A percentile compares a stretch with the other conserved stretches of the same genome.
Conservation (phyloP, 1,139 yeast species). For the Yamadazyma dushanensis region DNA sequence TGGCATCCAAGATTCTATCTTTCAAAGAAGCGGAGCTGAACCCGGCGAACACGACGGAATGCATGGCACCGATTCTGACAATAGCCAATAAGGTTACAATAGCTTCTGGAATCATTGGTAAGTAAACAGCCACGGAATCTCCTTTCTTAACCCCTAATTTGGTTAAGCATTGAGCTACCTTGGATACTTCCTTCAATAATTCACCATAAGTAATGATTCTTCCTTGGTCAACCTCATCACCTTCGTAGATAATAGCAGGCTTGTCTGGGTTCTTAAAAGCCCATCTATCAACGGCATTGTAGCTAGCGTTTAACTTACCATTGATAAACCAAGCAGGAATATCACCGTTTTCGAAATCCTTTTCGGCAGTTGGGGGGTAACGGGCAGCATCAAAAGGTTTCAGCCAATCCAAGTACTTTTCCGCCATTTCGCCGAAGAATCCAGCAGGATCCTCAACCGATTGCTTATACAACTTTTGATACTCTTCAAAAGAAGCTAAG, state of each 20-base stretch:
- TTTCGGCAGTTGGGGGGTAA: slow-evolving; percentile 48
- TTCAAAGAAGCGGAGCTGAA: slow-evolving; percentile 90
- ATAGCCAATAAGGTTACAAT: slow-evolving; percentile 92
- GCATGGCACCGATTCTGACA: slow-evolving; percentile 93
- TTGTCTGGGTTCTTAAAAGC: slow-evolving; percentile 70
- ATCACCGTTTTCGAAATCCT: slow-evolving; percentile 63
- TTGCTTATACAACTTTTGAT: slow-evolving; percentile 59
- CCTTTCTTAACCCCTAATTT: slow-evolving; percentile 78
- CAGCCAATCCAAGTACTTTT: slow-evolving; percentile 59
- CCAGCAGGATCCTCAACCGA: slow-evolving; percentile 65
- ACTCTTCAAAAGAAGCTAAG: slow-evolving; percentile 53
- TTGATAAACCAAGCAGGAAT: slow-evolving; percentile 77
- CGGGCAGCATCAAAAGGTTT: slow-evolving; percentile 60
- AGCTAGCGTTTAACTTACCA: slow-evolving; percentile 76
- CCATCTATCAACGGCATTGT: slow-evolving; percentile 80
- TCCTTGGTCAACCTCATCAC: slow-evolving; percentile 72
- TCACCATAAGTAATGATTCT: slow-evolving; percentile 68
- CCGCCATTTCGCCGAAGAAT: slow-evolving; percentile 67
- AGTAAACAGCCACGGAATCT: slow-evolving; percentile 92
- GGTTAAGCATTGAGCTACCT: slow-evolving; percentile 67
- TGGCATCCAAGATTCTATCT: slow-evolving; percentile 89
- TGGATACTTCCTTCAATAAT: slow-evolving; percentile 65
- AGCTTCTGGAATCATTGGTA: slow-evolving; percentile 98
- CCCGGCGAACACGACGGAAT: slow-evolving; percentile 96
- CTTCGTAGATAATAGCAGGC: slow-evolving; percentile 78